phyloP scores from a whole-genome alignment of 1,284 basidiomycete genomes.

The Melampsora abietis-canadensis region DNA sequence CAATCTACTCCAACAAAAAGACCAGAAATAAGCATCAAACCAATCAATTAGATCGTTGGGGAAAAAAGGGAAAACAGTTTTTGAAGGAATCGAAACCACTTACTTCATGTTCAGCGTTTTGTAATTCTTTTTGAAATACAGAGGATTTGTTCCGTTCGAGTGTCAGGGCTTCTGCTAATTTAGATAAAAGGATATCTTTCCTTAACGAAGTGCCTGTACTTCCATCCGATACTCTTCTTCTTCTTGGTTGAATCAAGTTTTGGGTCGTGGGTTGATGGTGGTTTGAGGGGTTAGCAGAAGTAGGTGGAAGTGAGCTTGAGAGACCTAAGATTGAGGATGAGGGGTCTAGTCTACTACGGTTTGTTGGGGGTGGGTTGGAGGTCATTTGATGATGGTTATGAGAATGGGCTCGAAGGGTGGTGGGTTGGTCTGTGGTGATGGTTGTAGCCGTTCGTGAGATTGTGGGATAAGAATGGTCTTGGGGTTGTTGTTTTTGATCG shows the following conservation, averaged over 20 bases:
- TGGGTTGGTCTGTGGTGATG: not conserved
- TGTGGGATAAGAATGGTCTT: not conserved
- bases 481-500: no score
- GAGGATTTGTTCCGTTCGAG: constrained; percentile 14
- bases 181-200: constrained; percentile 33
- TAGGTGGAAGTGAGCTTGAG: not conserved
- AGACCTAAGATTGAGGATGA: not conserved
- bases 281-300: not conserved
- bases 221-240: constrained; percentile 34
- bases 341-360: constrained; percentile 16
- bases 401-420: no score
- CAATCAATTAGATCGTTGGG: no score
- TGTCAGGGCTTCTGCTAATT: constrained; percentile 36
- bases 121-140: constrained; percentile 39
- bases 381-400: not conserved
- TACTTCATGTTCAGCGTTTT: constrained; percentile 37
- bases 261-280: not conserved
- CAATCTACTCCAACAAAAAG: constrained; percentile 23
- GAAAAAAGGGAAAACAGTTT: not conserved
- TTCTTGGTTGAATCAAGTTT: not conserved
- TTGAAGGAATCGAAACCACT: no score
- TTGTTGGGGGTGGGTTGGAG: not conserved
- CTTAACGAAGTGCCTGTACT: constrained; percentile 16
- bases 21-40: not conserved
- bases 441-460: not conserved